These are phyloP conservation scores for Fusarium buxicola DNA, from an alignment of 2,329 filamentous ascomycete genomes.

Conservation along the genomic window DNA sequence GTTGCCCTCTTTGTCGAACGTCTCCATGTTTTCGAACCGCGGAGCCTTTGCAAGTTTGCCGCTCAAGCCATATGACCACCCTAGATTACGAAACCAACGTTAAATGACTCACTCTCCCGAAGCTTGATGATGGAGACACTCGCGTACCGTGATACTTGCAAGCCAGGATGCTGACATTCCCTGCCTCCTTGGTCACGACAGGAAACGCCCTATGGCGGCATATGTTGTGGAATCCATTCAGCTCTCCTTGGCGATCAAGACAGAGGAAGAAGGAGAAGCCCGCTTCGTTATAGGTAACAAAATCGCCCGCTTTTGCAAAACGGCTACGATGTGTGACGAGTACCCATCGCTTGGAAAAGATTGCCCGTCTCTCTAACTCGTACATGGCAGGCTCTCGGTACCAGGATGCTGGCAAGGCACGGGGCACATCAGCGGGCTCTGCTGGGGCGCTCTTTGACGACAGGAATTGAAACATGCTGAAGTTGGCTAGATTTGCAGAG, in stretches of 20 bases:
- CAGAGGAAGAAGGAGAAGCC: constrained; percentile 66
- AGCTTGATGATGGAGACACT: neutral
- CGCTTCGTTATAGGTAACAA: constrained; percentile 62
- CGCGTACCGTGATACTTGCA: constrained; percentile 66
- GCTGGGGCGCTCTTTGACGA: neutral
- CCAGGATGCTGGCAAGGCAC: constrained; percentile 12
- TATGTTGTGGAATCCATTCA: constrained; percentile 71
- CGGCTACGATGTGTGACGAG: constrained; percentile 10
- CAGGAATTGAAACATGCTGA: constrained; percentile 4
- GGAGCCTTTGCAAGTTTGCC: constrained; percentile 71
- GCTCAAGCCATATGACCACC: constrained; percentile 69
- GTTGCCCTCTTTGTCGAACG: constrained; percentile 66
- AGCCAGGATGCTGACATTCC: constrained; percentile 63
- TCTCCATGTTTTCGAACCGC: constrained; percentile 64
- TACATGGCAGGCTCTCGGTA: constrained; percentile 13
- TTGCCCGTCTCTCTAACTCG: constrained; percentile 13
- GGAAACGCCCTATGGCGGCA: constrained; percentile 71
- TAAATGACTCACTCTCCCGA: neutral
- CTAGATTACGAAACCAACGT: constrained; percentile 20
- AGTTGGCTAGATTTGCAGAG: neutral
- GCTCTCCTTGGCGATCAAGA: constrained; percentile 60
- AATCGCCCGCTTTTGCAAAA: constrained; percentile 10
- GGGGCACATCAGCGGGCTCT: neutral
- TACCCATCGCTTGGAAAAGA: constrained; percentile 16
- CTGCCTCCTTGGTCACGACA: constrained; percentile 61